Conservation (phyloP, 2,329 filamentous ascomycete species). For the Hymenoscyphus fraxineus region DNA sequence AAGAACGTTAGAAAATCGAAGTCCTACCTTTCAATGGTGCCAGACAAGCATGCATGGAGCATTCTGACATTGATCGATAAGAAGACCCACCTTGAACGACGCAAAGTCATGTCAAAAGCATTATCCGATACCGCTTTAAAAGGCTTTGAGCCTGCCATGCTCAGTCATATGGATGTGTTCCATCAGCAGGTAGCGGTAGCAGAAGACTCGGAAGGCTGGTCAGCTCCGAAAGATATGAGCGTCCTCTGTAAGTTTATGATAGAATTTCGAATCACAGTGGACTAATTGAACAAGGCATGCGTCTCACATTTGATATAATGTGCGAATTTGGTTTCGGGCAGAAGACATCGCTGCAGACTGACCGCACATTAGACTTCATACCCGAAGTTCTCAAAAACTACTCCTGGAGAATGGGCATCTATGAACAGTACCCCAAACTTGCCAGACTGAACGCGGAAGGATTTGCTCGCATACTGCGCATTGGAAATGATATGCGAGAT, state of each 20-base stretch:
- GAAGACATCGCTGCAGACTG: conserved; percentile 16
- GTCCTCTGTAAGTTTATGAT: neutral
- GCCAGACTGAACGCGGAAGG: neutral
- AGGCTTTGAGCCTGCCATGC: neutral
- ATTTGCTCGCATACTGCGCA: too few relatives aligned
- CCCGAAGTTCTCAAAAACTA: conserved; percentile 19
- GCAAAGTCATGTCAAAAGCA: too few relatives aligned
- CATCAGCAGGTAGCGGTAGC: neutral
- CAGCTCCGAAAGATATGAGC: neutral
- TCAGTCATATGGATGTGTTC: neutral
- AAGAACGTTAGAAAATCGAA: too few relatives aligned
- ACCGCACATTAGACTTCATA: conserved; percentile 17
- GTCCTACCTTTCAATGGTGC: too few relatives aligned
- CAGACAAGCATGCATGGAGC: too few relatives aligned
- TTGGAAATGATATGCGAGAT: too few relatives aligned
- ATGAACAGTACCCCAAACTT: conserved; percentile 15
- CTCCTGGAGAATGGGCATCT: conserved; percentile 13
- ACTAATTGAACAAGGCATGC: conserved; percentile 12
- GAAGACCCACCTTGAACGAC: too few relatives aligned
- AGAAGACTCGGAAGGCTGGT: neutral
- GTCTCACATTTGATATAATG: conserved; percentile 29
- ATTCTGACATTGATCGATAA: too few relatives aligned
- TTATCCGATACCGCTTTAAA: conserved; percentile 21
- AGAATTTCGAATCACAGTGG: neutral
- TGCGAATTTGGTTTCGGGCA: conserved; percentile 22